phyloP scores from a whole-genome alignment of 139 green algal species.

The Picochlorum sp. region DNA sequence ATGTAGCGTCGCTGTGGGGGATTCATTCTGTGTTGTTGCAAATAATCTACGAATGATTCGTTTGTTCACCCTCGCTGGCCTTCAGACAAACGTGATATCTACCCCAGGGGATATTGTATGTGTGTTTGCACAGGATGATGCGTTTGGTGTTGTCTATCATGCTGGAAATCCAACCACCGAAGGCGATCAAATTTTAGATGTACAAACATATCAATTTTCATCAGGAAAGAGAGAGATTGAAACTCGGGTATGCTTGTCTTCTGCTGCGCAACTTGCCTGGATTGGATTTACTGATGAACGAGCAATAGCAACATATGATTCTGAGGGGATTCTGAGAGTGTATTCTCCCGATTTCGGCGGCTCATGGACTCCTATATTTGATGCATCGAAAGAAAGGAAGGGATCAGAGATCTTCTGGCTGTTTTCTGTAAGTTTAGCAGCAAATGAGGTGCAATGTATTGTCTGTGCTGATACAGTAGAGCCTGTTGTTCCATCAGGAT shows the following conservation, averaged over 20 bases:
- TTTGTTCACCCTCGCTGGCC: constrained; percentile 52
- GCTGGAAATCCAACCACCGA: constrained; percentile 14
- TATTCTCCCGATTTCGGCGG: constrained; percentile 52
- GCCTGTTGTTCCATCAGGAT: constrained; percentile 31
- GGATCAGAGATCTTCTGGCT: constrained; percentile 60
- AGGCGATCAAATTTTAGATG: constrained; percentile 39
- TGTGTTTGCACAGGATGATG: constrained; percentile 34
- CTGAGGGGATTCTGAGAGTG: constrained; percentile 41
- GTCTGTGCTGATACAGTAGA: constrained; percentile 35
- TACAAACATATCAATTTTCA: constrained; percentile 33
- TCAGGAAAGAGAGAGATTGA: constrained; percentile 15
- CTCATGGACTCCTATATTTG: constrained; percentile 62
- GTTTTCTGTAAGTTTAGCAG: constrained; percentile 36
- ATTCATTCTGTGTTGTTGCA: constrained; percentile 47
- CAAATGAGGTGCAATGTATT: constrained; percentile 55
- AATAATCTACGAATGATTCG: constrained; percentile 59
- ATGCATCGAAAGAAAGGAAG: constrained; percentile 33
- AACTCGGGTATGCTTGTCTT: constrained; percentile 45
- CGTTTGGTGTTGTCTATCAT: constrained; percentile 42
- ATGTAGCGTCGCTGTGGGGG: constrained; percentile 48
- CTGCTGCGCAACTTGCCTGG: constrained; percentile 52
- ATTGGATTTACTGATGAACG: constrained; percentile 68
- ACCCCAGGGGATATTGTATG: constrained; percentile 47
- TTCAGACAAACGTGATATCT: constrained; percentile 38
- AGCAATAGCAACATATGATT: constrained; percentile 52